Percentiles rank a stretch among this genome's conserved stretches.
These are phyloP conservation scores for Beauveria australis DNA, from an alignment of 2,329 filamentous ascomycete species.

Conservation along the genomic window DNA sequence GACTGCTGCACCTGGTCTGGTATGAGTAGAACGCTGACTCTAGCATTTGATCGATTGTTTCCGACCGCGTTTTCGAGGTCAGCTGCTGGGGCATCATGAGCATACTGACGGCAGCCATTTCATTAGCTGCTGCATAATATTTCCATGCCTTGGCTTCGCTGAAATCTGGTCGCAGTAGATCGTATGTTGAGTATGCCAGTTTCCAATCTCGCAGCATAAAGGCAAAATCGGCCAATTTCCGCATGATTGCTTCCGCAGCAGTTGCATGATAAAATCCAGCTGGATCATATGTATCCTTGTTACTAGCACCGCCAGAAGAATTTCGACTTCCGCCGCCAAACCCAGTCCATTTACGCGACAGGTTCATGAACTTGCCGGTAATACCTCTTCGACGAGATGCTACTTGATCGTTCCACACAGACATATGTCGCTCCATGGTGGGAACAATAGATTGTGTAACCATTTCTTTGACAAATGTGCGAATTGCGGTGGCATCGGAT, in stretches of 20 bases:
- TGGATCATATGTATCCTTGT: conserved; percentile 67
- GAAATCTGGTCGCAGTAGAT: conserved; percentile 81
- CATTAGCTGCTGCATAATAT: conserved; percentile 86
- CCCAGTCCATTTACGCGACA: conserved; percentile 82
- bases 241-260: conserved; percentile 79
- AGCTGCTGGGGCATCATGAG: conserved; percentile 67
- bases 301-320: conserved; percentile 43
- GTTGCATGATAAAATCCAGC: conserved; percentile 78
- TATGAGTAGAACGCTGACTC: conserved; percentile 92
- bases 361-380: conserved; percentile 85
- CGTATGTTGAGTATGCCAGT: conserved; percentile 83
- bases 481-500: conserved; percentile 81
- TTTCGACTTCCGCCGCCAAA: conserved; percentile 63
- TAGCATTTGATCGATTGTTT: conserved; percentile 77
- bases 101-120: conserved; percentile 85
- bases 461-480: conserved; percentile 86
- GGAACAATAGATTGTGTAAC: conserved; percentile 91
- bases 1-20: conserved; percentile 69
- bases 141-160: conserved; percentile 95
- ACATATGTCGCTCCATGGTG: conserved; percentile 87
- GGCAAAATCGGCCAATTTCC: conserved; percentile 87
- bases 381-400: conserved; percentile 83
- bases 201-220: conserved; percentile 98
- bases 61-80: conserved; percentile 67
- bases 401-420: conserved; percentile 95